Percentiles rank a stretch among this genome's conserved stretches.
Evolutionary conservation across 139 green algal species (phyloP).

Genomic region (Volvox reticuliferus): DNA sequence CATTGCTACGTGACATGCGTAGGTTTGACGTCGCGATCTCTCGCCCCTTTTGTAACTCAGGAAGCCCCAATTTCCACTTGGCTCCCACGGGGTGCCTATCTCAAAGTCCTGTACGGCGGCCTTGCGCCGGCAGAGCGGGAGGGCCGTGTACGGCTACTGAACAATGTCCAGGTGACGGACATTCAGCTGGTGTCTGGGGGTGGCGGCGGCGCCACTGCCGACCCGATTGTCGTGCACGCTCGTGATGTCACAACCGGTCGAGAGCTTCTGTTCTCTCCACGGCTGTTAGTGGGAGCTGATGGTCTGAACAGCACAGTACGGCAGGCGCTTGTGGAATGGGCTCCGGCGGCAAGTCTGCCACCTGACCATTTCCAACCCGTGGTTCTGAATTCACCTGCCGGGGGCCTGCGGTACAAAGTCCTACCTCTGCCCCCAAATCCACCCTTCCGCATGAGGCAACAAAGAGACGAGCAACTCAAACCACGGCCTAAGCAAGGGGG

Average conservation of each 20-base stretch:
- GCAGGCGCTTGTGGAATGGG: slow-evolving; percentile 31
- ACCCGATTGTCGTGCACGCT: neutral
- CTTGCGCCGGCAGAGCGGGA: neutral
- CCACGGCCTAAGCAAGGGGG: neutral
- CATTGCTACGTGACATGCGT: no score
- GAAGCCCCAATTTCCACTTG: neutral
- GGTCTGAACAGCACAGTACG: slow-evolving; percentile 30
- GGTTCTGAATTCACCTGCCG: slow-evolving; percentile 30
- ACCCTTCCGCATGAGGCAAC: neutral
- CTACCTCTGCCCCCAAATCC: slow-evolving; percentile 46
- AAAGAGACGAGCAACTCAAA: neutral
- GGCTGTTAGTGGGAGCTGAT: slow-evolving; percentile 52
- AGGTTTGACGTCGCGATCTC: no score
- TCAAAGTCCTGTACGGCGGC: neutral
- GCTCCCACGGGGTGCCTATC: slow-evolving; percentile 26
- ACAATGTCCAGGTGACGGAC: neutral
- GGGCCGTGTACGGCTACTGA: slow-evolving; percentile 24
- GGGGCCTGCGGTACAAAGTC: slow-evolving; percentile 52
- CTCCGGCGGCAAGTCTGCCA: neutral
- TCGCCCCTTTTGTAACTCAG: no score
- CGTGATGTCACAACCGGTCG: neutral
- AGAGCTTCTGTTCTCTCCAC: neutral
- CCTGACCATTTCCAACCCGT: neutral
- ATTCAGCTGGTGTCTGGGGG: neutral
- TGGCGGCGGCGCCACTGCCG: neutral